A percentile compares a stretch with the other conserved stretches of the same genome.
These are phyloP conservation scores for Aaosphaeria arxii DNA, from an alignment of 2,329 filamentous ascomycete genomes.

Conservation along the genomic window DNA sequence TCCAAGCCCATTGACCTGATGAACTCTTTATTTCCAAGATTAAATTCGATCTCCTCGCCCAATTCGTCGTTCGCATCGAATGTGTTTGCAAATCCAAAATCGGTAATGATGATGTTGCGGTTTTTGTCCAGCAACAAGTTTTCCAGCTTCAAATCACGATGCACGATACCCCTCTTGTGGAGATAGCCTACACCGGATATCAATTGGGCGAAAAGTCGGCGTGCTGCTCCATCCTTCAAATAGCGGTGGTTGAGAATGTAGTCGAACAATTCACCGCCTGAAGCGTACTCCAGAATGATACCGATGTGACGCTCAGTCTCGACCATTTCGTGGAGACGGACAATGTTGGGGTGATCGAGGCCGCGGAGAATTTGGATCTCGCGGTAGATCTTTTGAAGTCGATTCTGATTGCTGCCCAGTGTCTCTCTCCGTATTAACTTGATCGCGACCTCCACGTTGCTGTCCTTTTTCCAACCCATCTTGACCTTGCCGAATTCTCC, in stretches of 20 bases:
- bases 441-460: constrained; percentile 89
- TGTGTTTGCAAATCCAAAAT: constrained; percentile 98
- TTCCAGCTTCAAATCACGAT: constrained; percentile 94
- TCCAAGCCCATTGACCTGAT: constrained; percentile 86
- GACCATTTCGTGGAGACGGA: constrained; percentile 95
- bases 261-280: constrained; percentile 95
- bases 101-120: constrained; percentile 98
- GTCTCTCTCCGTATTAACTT: constrained; percentile 94
- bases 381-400: constrained; percentile 93
- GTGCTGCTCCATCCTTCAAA: constrained; percentile 87
- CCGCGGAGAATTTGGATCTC: constrained; percentile 89
- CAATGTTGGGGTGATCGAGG: constrained; percentile 93
- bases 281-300: constrained; percentile 97
- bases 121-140: constrained; percentile 94
- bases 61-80: constrained; percentile 89
- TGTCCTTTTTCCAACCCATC: constrained; percentile 95
- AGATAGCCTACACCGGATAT: constrained; percentile 96
- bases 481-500: constrained; percentile 99
- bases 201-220: constrained; percentile 89
- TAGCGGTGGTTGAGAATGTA: constrained; percentile 97
- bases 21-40: constrained; percentile 81
- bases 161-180: constrained; percentile 98
- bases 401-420: constrained; percentile 81
- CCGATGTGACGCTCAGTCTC: constrained; percentile 96
- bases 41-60: constrained; percentile 83